These are phyloP conservation scores for Annulohypoxylon nitens DNA, from an alignment of 495 filamentous ascomycete genomes.

Conservation along the genomic window DNA sequence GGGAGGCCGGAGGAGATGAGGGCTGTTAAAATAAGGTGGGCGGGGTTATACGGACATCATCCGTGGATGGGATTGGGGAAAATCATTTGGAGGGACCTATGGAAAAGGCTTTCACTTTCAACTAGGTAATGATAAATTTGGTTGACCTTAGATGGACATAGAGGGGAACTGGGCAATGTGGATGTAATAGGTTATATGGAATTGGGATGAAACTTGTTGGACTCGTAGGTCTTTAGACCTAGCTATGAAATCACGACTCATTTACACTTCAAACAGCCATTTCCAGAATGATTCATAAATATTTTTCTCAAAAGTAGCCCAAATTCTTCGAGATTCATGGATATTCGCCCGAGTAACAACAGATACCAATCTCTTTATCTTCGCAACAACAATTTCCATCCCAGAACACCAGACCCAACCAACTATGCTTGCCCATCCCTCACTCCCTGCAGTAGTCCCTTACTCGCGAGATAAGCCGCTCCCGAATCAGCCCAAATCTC, in stretches of 20 bases:
- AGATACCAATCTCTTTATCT: background rate
- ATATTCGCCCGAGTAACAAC: too few species aligned
- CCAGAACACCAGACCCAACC: background rate
- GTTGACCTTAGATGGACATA: background rate
- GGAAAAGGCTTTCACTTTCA: background rate
- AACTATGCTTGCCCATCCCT: background rate
- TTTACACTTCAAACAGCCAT: background rate
- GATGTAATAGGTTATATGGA: background rate
- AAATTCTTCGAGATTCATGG: too few species aligned
- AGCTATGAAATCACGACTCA: background rate
- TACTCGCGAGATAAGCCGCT: constrained; percentile 69
- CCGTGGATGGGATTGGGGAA: background rate
- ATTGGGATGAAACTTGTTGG: background rate
- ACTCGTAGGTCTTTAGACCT: background rate
- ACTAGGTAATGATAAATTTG: background rate
- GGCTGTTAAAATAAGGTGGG: background rate
- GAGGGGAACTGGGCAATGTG: background rate
- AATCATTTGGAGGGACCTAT: background rate
- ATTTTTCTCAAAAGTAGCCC: too few species aligned
- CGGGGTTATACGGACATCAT: background rate
- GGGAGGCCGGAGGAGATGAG: background rate
- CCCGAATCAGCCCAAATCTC: constrained; percentile 75
- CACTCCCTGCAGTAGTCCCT: constrained; percentile 55
- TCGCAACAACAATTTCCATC: background rate
- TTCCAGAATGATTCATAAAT: too few species aligned